Evolutionary conservation across 345 rosid species (phyloP).

Genomic region (Sisymbrium altissimum): DNA sequence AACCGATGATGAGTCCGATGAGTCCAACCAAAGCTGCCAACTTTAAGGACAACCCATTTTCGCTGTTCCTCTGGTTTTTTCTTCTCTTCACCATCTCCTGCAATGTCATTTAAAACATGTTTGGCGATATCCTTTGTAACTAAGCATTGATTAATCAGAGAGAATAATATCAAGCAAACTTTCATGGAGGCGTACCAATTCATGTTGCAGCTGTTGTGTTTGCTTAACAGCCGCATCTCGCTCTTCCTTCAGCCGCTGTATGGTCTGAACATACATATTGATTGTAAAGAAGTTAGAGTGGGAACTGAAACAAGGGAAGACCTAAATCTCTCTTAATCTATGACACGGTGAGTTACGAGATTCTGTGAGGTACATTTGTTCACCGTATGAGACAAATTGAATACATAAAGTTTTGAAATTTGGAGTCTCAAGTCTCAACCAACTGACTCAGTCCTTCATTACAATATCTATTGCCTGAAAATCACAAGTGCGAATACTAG

Average conservation of each 20-base stretch:
- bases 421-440: background rate
- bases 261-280: conserved; percentile 42
- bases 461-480: background rate
- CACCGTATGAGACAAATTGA: background rate
- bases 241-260: conserved; percentile 76
- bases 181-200: conserved; percentile 48
- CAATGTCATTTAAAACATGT: conserved; percentile 1
- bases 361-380: background rate
- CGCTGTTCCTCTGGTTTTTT: conserved; percentile 46
- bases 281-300: background rate
- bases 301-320: background rate
- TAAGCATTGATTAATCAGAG: background rate
- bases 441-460: background rate
- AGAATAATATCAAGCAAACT: background rate
- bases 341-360: background rate
- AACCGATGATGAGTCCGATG: conserved; percentile 73
- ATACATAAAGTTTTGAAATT: background rate
- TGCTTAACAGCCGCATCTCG: conserved; percentile 71
- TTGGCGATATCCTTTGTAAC: background rate
- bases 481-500: background rate
- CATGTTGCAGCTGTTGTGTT: conserved; percentile 75
- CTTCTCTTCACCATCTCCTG: conserved; percentile 77
- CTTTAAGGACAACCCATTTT: conserved; percentile 58
- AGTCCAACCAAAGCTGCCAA: conserved; percentile 77
- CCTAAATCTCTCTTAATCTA: conserved; percentile 1